phyloP scores from a whole-genome alignment of 768 basidiomycete genomes.

The Tricholoma terreum region DNA sequence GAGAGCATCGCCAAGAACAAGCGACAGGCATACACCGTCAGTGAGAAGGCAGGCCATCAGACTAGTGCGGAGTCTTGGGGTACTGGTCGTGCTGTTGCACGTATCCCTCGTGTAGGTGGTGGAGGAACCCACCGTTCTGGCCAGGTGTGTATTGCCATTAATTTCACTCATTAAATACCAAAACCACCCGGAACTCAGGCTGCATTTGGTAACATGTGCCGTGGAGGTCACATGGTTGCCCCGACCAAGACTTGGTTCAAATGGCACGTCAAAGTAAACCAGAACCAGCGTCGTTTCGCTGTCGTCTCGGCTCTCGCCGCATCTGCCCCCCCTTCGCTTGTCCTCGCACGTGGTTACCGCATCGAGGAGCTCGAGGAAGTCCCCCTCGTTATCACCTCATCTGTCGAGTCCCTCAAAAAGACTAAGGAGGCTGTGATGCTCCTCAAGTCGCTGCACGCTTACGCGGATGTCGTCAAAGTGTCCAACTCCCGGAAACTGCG shows the following conservation, averaged over 20 bases:
- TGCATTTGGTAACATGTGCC: constrained; percentile 99
- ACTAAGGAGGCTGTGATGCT: constrained; percentile 96
- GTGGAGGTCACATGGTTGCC: constrained; percentile 99
- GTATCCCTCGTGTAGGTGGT: constrained; percentile 99
- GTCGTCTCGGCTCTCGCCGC: constrained; percentile 97
- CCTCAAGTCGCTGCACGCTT: constrained; percentile 86
- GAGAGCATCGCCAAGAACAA: constrained; percentile 98
- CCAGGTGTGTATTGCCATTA: constrained; percentile 54
- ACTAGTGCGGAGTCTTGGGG: constrained; percentile 99
- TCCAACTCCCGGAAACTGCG: constrained; percentile 96
- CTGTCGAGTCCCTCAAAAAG: constrained; percentile 86
- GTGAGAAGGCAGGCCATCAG: constrained; percentile 98
- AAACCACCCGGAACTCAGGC: constrained; percentile 48
- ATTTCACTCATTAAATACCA: neutral
- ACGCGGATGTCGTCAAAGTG: constrained; percentile 93
- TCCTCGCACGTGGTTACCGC: constrained; percentile 98
- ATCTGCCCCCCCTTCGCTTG: constrained; percentile 95
- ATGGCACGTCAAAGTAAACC: constrained; percentile 99
- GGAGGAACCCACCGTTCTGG: constrained; percentile 98
- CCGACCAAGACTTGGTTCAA: constrained; percentile 99
- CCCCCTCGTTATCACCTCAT: constrained; percentile 82
- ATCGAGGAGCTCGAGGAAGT: constrained; percentile 97
- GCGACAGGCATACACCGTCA: constrained; percentile 95
- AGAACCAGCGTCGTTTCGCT: constrained; percentile 98
- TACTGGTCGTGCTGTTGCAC: constrained; percentile 99